phyloP scores from a whole-genome alignment of 306 rosid genomes.

The Gastrolobium bilobum region DNA sequence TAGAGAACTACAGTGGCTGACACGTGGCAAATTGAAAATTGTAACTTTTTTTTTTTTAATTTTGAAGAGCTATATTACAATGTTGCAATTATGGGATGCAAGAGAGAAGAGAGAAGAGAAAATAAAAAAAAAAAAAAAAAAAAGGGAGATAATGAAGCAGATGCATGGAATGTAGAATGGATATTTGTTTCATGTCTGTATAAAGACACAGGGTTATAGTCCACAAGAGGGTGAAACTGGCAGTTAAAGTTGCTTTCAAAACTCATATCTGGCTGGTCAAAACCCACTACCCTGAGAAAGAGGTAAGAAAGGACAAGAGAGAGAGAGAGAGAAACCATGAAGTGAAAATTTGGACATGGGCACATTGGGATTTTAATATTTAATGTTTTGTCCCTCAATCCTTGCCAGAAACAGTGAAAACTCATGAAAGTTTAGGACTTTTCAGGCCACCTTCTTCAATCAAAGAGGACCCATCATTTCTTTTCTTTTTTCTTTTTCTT shows the following conservation, averaged over 20 bases:
- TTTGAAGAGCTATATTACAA: conserved; percentile 4
- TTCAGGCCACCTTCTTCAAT: conserved; percentile 82
- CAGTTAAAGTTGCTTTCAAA: conserved; percentile 69
- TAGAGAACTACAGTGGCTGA: conserved; percentile 45
- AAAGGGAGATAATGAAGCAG: conserved; percentile 21
- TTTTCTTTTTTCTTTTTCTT: conserved; percentile 14
- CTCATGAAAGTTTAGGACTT: conserved; percentile 81
- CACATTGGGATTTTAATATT: conserved; percentile 67
- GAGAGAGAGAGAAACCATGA: background rate
- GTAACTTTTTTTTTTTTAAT: too few species aligned
- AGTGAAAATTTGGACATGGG: conserved; percentile 53
- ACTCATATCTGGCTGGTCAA: conserved; percentile 58
- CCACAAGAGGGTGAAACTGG: conserved; percentile 53
- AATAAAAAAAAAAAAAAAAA: too few species aligned
- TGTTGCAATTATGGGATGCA: conserved; percentile 59
- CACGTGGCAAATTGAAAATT: background rate
- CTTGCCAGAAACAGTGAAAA: conserved; percentile 91
- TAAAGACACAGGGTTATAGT: background rate
- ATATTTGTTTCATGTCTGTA: conserved; percentile 8
- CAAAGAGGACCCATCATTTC: conserved; percentile 64
- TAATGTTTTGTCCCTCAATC: conserved; percentile 57
- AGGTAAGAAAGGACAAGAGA: conserved; percentile 52
- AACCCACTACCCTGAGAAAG: conserved; percentile 56
- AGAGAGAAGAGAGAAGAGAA: conserved; percentile 11
- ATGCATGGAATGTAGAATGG: conserved; percentile 24